Evolutionary conservation across 1,284 basidiomycete genomes (phyloP), one percentile per base, ranked within the genome.

Genomic region (Xanthoconium separans): DNA sequence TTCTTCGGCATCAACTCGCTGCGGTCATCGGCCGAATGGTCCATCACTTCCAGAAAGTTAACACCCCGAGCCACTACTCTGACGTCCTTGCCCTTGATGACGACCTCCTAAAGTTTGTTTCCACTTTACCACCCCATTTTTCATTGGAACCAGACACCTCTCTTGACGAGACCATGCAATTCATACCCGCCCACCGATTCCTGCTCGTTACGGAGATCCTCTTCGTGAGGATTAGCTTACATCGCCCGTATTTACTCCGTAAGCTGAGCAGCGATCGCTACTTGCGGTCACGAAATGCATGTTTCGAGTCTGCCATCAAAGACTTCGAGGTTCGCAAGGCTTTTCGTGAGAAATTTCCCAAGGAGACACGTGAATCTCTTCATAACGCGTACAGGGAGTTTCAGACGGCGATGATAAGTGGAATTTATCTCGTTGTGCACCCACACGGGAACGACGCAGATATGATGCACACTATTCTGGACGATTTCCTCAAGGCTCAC

Each of bases 1-100:
- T 96, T 58, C 79, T 98, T 34, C 81, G 95, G 34, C 90, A 95
- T 65, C 81, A 84, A 44, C 79, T 98, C 18, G 89, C 92, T 18
- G 77, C 79, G 44, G 90, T 96, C 56, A 95, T 95, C 58, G 95
- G 95, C 27, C 84, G 87, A 42, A 94, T 98, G 64, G 93, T 94
- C 44, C 94, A 96, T 65, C 93, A 96, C 71, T 98, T 95, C 73
- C 95, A 98, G 70, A 91, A 93, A 73, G 86, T 96, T 20, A 82
- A 87, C 52, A 83, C 85, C 49, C 82, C 81, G 48, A 89, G 87
- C 48, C 89, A 92, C 64, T 97, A 97, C 68, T 82, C 85, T 13
- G 93, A 97, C 64, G 92, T 95, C 37, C 72, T 91, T 41, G 75
- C 79, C 2, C 78, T 98, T 46, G 95, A 98, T 65, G 89, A 93